Evolutionary conservation across 1,284 basidiomycete species (phyloP).

Genomic region (Sporisorium reilianum): DNA sequence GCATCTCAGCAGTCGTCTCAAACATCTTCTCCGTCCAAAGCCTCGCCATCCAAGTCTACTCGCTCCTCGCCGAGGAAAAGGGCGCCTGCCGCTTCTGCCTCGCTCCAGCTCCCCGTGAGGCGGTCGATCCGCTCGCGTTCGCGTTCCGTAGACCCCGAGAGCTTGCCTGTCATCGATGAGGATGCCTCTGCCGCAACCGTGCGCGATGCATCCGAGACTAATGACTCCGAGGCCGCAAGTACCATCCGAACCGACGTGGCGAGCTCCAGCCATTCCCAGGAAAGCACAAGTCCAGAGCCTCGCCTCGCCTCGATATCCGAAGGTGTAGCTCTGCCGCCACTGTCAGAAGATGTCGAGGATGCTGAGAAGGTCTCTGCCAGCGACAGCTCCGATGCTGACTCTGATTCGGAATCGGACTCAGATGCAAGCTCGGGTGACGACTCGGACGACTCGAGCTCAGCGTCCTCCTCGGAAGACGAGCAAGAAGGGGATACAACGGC

Average conservation of each 20-base stretch:
- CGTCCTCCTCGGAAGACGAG: slow-evolving; percentile 31
- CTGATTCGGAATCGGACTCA: slow-evolving; percentile 14
- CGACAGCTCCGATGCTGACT: slow-evolving; percentile 18
- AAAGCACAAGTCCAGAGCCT: slow-evolving; percentile 8
- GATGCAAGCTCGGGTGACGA: slow-evolving; percentile 9
- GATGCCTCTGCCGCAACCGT: background rate
- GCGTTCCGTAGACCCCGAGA: slow-evolving; percentile 33
- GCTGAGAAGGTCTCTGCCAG: slow-evolving; percentile 4
- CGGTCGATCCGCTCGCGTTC: slow-evolving; percentile 44
- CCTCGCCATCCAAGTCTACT: slow-evolving; percentile 28
- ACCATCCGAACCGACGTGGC: background rate
- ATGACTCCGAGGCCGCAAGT: slow-evolving; percentile 14
- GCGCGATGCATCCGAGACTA: slow-evolving; percentile 3
- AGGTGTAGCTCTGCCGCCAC: slow-evolving; percentile 1
- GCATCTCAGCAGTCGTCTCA: slow-evolving; percentile 24
- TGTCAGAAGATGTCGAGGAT: background rate
- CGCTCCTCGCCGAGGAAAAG: slow-evolving; percentile 41
- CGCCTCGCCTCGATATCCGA: slow-evolving; percentile 24
- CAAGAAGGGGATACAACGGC: slow-evolving; percentile 10
- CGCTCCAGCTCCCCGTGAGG: slow-evolving; percentile 28
- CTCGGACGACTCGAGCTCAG: slow-evolving; percentile 33
- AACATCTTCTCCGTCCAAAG: slow-evolving; percentile 4
- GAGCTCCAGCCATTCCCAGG: slow-evolving; percentile 1
- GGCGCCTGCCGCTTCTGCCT: slow-evolving; percentile 16
- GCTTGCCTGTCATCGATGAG: slow-evolving; percentile 26